Evolutionary conservation across 345 rosid genomes (phyloP).

Genomic region (Laguncularia racemosa): DNA sequence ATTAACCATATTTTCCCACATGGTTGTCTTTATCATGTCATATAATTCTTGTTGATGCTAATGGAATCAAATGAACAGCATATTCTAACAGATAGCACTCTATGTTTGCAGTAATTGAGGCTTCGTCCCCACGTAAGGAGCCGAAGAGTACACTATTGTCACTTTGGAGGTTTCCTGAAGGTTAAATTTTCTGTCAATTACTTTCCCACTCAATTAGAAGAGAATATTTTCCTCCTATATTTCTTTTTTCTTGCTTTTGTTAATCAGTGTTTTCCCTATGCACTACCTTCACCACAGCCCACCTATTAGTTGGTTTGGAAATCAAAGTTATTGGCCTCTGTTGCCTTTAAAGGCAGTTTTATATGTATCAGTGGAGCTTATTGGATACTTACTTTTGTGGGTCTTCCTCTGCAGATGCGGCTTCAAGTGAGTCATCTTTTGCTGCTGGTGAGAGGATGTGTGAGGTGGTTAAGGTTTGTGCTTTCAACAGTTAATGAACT

Average conservation of each 20-base stretch:
- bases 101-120: conserved; percentile 68
- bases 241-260: neutral
- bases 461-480: conserved; percentile 87
- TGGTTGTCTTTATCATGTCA: no score
- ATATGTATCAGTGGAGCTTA: no score
- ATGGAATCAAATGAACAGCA: no score
- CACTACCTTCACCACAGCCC: neutral
- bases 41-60: no score
- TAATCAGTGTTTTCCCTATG: neutral
- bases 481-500: no score
- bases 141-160: conserved; percentile 71
- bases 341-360: no score
- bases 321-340: no score
- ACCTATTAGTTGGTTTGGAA: no score
- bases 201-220: neutral
- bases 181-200: conserved; percentile 28
- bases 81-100: neutral
- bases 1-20: no score
- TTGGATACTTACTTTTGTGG: neutral
- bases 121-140: conserved; percentile 75
- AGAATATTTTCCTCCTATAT: neutral
- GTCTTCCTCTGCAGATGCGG: conserved; percentile 26
- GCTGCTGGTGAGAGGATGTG: conserved; percentile 70
- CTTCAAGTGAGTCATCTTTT: conserved; percentile 58
- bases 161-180: conserved; percentile 41